Percentiles rank a stretch among this genome's conserved stretches.
Evolutionary conservation across 75 land plant species (phyloP).

Genomic region (Larix kaempferi): DNA sequence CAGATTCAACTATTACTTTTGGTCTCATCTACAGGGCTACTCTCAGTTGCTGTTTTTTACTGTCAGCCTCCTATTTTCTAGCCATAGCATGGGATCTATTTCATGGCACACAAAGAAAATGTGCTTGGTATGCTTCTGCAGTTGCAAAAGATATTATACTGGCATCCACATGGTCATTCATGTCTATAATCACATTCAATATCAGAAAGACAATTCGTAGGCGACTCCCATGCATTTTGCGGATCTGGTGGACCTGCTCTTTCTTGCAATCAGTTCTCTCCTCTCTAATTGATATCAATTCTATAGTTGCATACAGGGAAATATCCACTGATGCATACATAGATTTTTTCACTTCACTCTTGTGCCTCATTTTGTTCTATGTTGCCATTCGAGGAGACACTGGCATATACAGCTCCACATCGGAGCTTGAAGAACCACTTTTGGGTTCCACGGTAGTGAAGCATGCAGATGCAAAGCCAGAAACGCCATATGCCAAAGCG

Average conservation of each 20-base stretch:
- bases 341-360: constrained; percentile 22
- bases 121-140: constrained; percentile 14
- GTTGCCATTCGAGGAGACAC: constrained; percentile 47
- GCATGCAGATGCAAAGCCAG: constrained; percentile 10
- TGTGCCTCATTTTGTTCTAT: constrained; percentile 25
- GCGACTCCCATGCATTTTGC: constrained; percentile 48
- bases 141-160: constrained; percentile 30
- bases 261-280: constrained; percentile 28
- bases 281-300: constrained; percentile 19
- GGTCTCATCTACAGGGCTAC: constrained; percentile 34
- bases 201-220: constrained; percentile 8
- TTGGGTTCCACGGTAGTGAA: constrained; percentile 22
- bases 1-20: not conserved
- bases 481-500: constrained; percentile 55
- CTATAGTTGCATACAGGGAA: not conserved
- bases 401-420: constrained; percentile 13
- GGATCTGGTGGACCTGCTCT: constrained; percentile 57
- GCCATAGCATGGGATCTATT: constrained; percentile 15
- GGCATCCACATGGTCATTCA: constrained; percentile 39
- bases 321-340: constrained; percentile 15
- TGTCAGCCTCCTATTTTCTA: constrained; percentile 17
- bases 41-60: constrained; percentile 28
- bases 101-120: constrained; percentile 12
- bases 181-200: constrained; percentile 17
- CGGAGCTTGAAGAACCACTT: constrained; percentile 52